A percentile compares a stretch with the other conserved stretches of the same genome.
Conservation (phyloP, 495 filamentous ascomycete species). For the Pseudomonodictys pantanalensis region DNA sequence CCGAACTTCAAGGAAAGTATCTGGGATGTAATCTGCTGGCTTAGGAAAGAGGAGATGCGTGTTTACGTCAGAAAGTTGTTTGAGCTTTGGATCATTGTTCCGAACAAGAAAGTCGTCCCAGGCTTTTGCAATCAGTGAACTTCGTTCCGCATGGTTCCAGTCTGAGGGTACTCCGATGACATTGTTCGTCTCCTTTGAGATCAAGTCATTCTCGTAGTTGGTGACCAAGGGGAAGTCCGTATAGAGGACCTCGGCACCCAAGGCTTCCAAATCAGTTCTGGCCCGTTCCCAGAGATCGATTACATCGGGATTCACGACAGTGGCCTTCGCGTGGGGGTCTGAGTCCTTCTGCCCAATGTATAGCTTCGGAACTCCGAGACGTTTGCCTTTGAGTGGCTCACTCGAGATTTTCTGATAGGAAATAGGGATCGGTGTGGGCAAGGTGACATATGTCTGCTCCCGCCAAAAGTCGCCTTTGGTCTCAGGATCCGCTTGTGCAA, state of each 20-base stretch:
- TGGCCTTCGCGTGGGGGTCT: conserved; percentile 28
- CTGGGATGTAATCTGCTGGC: conserved; percentile 30
- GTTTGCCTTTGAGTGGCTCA: conserved; percentile 30
- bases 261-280: conserved; percentile 26
- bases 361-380: conserved; percentile 38
- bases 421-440: conserved; percentile 8
- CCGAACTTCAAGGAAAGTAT: conserved; percentile 30
- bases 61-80: conserved; percentile 30
- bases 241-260: conserved; percentile 39
- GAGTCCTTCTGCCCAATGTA: conserved; percentile 36
- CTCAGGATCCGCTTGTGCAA: conserved; percentile 28
- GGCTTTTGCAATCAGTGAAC: conserved; percentile 36
- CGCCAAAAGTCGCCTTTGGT: conserved; percentile 41
- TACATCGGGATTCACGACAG: conserved; percentile 18
- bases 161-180: conserved; percentile 29
- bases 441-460: conserved; percentile 34
- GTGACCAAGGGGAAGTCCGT: conserved; percentile 42
- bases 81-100: conserved; percentile 29
- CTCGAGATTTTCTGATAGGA: conserved; percentile 2
- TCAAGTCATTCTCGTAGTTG: conserved; percentile 35
- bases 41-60: conserved; percentile 33
- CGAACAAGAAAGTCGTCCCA: conserved; percentile 41
- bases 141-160: conserved; percentile 37
- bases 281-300: conserved; percentile 37
- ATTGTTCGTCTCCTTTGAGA: conserved; percentile 32